Conservation (phyloP, 2,329 filamentous ascomycete genomes). For the Penicillium thymicola region DNA sequence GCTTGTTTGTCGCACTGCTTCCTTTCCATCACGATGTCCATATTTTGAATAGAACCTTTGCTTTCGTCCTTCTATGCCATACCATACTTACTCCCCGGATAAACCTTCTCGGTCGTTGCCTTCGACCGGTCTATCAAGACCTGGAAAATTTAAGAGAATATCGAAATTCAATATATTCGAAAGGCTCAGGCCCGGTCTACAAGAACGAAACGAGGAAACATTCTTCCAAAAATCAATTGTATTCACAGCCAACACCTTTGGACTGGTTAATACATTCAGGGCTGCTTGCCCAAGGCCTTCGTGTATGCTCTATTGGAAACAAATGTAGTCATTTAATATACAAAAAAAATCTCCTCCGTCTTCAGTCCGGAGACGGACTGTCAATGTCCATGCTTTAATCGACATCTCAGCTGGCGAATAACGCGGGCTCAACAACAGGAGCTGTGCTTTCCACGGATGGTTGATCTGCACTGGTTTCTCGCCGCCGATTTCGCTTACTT, state of each 20-base stretch:
- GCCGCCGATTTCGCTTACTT: not conserved
- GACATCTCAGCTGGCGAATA: not conserved
- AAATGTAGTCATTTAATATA: constrained; percentile 8
- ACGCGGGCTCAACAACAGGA: not conserved
- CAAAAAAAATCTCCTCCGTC: not conserved
- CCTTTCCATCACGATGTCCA: constrained; percentile 3
- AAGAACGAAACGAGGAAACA: not conserved
- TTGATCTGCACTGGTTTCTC: not conserved
- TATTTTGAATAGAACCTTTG: constrained; percentile 2
- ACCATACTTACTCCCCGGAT: not conserved
- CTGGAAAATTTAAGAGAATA: not conserved
- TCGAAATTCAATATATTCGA: not conserved
- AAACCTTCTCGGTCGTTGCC: not conserved
- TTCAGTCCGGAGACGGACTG: not conserved
- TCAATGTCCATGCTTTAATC: not conserved
- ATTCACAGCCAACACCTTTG: constrained; percentile 3
- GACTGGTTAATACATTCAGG: not conserved
- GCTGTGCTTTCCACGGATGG: not conserved
- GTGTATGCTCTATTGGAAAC: constrained; percentile 9
- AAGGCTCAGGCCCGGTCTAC: not conserved
- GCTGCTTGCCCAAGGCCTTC: not conserved
- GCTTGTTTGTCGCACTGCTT: constrained; percentile 15
- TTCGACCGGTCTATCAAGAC: not conserved
- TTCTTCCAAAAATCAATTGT: not conserved
- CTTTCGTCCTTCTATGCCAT: not conserved